Evolutionary conservation across 257 asterid genomes (phyloP), one percentile per base, ranked within the genome.

Genomic region (Gynochthodes officinalis): DNA sequence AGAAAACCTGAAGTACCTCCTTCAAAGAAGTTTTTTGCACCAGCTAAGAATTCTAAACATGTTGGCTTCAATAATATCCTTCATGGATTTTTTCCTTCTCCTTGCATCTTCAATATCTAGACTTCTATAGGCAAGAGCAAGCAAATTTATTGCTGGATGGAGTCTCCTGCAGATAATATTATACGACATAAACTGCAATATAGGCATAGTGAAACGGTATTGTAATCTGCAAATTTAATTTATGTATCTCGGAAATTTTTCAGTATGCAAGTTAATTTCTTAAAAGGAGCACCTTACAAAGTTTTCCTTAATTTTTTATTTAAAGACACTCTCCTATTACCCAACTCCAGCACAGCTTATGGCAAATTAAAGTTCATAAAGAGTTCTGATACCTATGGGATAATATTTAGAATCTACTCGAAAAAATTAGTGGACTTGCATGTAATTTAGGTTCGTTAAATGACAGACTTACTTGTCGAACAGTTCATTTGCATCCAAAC

Each of bases 91-190:
- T 82, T 78, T 88, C 64, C 70, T 66, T 82, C 81, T 84, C 82
- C 83, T 86, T 44, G 74, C 80, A 76, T 83, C 86, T 86, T 94
- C 98, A 70, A 94, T 84, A 78, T 94, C 98, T 66, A 94, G 86
- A 72, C 96, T 88, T 78, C 97, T 87, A 80, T 94, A 94, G 76
- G 97, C 97, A 78, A 94, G 88, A 75, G 89, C 81, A 79, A 94
- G 93, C 87, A 94, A 83, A 84, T 94, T 91, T 74, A 94, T 78
- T 48, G 97, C 97, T 70, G 98, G 98, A 79, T 89, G 97, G 72
- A 94, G 91, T 84, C 88, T 91, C 93, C 98, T 94, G 96, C 85
- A 85, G 44, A 73, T 18, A 57, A 63, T 44, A 80, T 49, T 55
- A 73, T 46, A 72, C 35, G 73, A 63, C 64, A 73, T 16, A 58